Evolutionary conservation across 129 eudicot genomes (phyloP).

Genomic region (Erigeron canadensis): DNA sequence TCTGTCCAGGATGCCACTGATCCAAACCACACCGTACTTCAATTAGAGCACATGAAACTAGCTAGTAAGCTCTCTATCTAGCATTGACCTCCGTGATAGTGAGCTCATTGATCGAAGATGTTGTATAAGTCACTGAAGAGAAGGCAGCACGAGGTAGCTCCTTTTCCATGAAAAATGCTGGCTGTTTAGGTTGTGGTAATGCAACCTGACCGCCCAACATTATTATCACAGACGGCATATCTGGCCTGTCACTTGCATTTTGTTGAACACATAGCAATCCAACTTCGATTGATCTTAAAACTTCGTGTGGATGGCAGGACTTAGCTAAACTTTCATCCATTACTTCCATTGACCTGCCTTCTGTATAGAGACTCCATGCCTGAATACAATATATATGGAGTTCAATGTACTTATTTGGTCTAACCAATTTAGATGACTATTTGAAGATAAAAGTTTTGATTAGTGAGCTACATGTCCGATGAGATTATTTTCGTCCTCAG

Average conservation of each 20-base stretch:
- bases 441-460: background rate
- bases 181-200: background rate
- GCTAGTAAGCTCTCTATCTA: too few relatives aligned
- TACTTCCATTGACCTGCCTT: background rate
- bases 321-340: background rate
- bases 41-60: too few relatives aligned
- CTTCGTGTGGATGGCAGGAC: background rate
- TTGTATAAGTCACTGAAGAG: too few relatives aligned
- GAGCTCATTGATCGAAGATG: too few relatives aligned
- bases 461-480: background rate
- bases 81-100: too few relatives aligned
- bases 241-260: background rate
- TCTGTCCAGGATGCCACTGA: too few relatives aligned
- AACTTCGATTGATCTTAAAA: background rate
- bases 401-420: too few relatives aligned
- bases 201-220: background rate
- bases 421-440: too few relatives aligned
- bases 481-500: slow-evolving; percentile 1
- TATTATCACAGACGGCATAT: background rate
- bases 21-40: too few relatives aligned
- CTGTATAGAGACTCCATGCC: background rate
- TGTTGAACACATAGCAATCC: background rate
- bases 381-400: background rate
- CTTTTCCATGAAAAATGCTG: background rate
- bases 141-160: too few relatives aligned